Conservation (phyloP, 1,139 yeast species). For the Taiozyma onychis region DNA sequence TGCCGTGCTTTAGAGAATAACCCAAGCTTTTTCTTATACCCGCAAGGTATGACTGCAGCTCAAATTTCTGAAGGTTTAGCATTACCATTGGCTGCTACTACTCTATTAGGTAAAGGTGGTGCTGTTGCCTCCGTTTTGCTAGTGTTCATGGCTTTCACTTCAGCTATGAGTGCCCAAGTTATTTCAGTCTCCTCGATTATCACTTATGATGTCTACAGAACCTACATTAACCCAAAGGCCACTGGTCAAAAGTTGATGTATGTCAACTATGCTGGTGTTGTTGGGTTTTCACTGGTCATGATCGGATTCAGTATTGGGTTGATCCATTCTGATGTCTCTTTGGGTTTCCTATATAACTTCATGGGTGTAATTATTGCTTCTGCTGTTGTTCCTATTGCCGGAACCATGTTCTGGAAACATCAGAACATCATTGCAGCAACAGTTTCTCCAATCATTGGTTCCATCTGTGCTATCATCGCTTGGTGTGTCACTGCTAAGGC, state of each 20-base stretch:
- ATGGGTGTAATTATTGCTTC: constrained; percentile 87
- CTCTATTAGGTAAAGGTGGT: constrained; percentile 81
- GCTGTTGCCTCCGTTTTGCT: constrained; percentile 73
- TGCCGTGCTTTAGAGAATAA: constrained; percentile 65
- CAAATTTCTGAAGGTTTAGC: constrained; percentile 80
- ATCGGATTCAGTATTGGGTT: constrained; percentile 80
- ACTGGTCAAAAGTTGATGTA: constrained; percentile 61
- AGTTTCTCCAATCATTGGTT: constrained; percentile 56
- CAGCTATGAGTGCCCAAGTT: constrained; percentile 82
- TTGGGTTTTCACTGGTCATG: constrained; percentile 55
- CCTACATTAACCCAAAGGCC: constrained; percentile 74
- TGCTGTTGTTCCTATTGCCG: constrained; percentile 73
- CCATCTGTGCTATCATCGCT: constrained; percentile 54
- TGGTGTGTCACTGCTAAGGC: constrained; percentile 62
- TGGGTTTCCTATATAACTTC: constrained; percentile 82
- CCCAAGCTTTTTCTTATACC: constrained; percentile 74
- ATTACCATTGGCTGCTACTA: constrained; percentile 81
- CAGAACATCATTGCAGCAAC: constrained; percentile 61
- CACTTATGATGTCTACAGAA: constrained; percentile 80
- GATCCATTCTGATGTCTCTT: constrained; percentile 72
- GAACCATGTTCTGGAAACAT: constrained; percentile 63
- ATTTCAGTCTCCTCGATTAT: constrained; percentile 81
- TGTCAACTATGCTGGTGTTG: constrained; percentile 30
- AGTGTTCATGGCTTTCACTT: constrained; percentile 78
- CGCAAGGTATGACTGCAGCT: constrained; percentile 53